phyloP scores from a whole-genome alignment of 495 filamentous ascomycete species.

The Penicillium bovifimosum region DNA sequence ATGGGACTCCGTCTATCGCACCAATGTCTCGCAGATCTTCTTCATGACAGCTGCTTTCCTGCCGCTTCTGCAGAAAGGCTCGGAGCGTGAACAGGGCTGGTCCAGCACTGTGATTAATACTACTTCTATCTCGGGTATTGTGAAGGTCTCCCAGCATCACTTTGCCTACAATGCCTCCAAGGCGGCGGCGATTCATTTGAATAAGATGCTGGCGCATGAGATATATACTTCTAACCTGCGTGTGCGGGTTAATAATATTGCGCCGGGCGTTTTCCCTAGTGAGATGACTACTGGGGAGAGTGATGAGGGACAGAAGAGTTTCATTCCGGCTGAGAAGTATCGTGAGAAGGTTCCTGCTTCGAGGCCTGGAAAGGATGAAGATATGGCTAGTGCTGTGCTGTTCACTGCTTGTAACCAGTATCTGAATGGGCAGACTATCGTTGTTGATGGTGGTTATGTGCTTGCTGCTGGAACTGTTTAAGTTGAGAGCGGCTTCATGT shows the following conservation, averaged over 20 bases:
- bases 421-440: conserved; percentile 61
- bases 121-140: conserved; percentile 48
- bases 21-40: conserved; percentile 45
- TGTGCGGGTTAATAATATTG: conserved; percentile 50
- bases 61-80: conserved; percentile 40
- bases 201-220: conserved; percentile 50
- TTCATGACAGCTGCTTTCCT: conserved; percentile 42
- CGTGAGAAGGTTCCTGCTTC: conserved; percentile 51
- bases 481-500: background rate
- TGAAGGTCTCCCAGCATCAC: conserved; percentile 46
- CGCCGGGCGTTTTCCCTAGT: conserved; percentile 50
- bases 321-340: conserved; percentile 56
- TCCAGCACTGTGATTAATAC: conserved; percentile 57
- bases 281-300: conserved; percentile 53
- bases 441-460: conserved; percentile 61
- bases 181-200: conserved; percentile 48
- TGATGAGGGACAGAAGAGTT: conserved; percentile 58
- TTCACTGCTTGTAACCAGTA: conserved; percentile 64
- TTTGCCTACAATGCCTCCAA: conserved; percentile 51
- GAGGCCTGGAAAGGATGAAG: conserved; percentile 63
- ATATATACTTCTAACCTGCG: conserved; percentile 35
- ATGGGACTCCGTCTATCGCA: conserved; percentile 44
- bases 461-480: conserved; percentile 30
- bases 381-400: conserved; percentile 66
- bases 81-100: conserved; percentile 43